Evolutionary conservation across 306 rosid genomes (phyloP).

Genomic region (Quercus glauca): DNA sequence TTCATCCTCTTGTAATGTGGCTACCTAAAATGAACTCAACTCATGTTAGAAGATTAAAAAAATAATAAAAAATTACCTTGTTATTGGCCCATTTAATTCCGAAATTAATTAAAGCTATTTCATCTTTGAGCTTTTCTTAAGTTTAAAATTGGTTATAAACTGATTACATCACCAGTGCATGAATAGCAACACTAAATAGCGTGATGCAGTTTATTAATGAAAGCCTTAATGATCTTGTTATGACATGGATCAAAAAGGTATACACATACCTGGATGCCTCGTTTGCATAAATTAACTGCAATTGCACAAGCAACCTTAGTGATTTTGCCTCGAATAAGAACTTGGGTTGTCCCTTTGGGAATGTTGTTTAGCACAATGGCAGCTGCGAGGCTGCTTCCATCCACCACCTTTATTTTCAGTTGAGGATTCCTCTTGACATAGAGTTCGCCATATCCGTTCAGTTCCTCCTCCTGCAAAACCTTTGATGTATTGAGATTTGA

Average conservation of each 20-base stretch:
- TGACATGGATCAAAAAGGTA: too few species aligned
- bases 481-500: too few species aligned
- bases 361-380: constrained; percentile 27
- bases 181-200: too few species aligned
- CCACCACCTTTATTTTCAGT: constrained; percentile 36
- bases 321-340: constrained; percentile 37
- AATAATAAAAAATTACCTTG: too few species aligned
- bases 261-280: constrained; percentile 26
- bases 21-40: constrained; percentile 33
- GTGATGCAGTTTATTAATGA: too few species aligned
- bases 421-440: constrained; percentile 30
- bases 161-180: too few species aligned
- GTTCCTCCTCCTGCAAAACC: constrained; percentile 26
- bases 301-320: constrained; percentile 39
- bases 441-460: constrained; percentile 33
- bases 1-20: constrained; percentile 33
- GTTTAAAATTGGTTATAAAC: too few species aligned
- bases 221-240: too few species aligned
- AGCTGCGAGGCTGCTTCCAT: constrained; percentile 38
- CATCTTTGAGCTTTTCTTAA: too few species aligned
- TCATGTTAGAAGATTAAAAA: not conserved
- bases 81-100: too few species aligned
- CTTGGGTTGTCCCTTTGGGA: constrained; percentile 38
- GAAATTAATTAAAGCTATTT: too few species aligned
- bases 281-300: constrained; percentile 22